A percentile compares a stretch with the other conserved stretches of the same genome.
Conservation (phyloP, 495 filamentous ascomycete genomes). For the Amniculicola lignicola region DNA sequence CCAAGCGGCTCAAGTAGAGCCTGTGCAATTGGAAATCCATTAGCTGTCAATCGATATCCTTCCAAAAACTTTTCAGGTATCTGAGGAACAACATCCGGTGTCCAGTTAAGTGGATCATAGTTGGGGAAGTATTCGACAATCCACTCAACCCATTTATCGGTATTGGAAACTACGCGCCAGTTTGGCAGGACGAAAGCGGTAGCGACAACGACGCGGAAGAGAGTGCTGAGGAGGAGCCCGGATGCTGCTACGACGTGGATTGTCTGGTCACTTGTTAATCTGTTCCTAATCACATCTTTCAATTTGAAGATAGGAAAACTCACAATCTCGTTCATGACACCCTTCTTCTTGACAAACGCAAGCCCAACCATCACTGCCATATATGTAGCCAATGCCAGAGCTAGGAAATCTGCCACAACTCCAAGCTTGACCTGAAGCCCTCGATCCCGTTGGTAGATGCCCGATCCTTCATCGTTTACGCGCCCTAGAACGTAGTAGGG, state of each 20-base stretch:
- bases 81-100: neutral
- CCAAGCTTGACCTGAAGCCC: slow-evolving; percentile 5
- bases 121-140: neutral
- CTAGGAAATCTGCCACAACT: slow-evolving; percentile 1
- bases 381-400: neutral
- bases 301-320: neutral
- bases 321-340: neutral
- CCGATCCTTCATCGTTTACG: too few species aligned
- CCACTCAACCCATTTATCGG: neutral
- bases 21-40: slow-evolving; percentile 1
- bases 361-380: neutral
- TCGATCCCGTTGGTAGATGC: too few species aligned
- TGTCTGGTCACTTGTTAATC: neutral
- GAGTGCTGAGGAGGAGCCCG: neutral
- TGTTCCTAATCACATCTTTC: neutral
- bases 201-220: slow-evolving; percentile 2
- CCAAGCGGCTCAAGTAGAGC: slow-evolving; percentile 2
- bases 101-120: neutral
- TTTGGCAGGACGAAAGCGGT: slow-evolving; percentile 6
- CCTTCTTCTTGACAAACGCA: neutral
- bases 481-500: too few species aligned
- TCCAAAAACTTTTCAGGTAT: neutral
- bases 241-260: neutral
- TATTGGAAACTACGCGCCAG: neutral
- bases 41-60: neutral